Evolutionary conservation across 139 green algal genomes (phyloP), one percentile per base, ranked within the genome.

Genomic region (Desmodesmus armatus): DNA sequence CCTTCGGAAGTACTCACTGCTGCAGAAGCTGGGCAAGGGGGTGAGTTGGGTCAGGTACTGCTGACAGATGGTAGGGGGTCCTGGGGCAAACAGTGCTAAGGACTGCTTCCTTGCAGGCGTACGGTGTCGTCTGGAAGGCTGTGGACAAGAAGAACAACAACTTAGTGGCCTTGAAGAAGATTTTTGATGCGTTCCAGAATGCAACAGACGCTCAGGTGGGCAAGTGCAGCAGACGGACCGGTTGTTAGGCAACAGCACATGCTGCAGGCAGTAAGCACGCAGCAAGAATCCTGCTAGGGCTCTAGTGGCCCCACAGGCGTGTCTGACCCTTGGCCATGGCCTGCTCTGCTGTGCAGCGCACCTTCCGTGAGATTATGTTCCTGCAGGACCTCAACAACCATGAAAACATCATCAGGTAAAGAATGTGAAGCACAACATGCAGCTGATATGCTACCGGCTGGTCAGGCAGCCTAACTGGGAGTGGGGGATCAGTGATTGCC

Each of bases 181-280:
- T 99, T 31, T 99, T 99, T 78, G 97, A 99, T 79, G 97, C 97
- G 0, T 99, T 99, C 84, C 97, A 99, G 80, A 99, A 99, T 65
- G 93, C 95, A 51, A 99, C 97, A 29, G 97, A 99, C 86, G 96
- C 97, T 9, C 96, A 99, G 93, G 96, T 98, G 71, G 25, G 15
- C 41, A 44, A 15, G 37, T 76, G 3, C 23, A 67, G 25, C 58
- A 35, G 3, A 67, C 58, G 6, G 58, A n/a, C 58, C 58, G 7
- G 58, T 67, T 67, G 58, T 7, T 65, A n/a, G 53, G 23, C 53
- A 65, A 23, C 53, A 65, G 23, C 53, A 65, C 53, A 19, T 23
- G 21, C 19, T 65, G 53, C 53, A 19, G 23, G 53, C n/a, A n/a
- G n/a, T n/a, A n/a, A n/a, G n/a, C n/a, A n/a, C n/a, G n/a, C n/a